These are phyloP conservation scores for Sphagnurus paluster DNA, from an alignment of 1,284 basidiomycete genomes.

Conservation along the genomic window DNA sequence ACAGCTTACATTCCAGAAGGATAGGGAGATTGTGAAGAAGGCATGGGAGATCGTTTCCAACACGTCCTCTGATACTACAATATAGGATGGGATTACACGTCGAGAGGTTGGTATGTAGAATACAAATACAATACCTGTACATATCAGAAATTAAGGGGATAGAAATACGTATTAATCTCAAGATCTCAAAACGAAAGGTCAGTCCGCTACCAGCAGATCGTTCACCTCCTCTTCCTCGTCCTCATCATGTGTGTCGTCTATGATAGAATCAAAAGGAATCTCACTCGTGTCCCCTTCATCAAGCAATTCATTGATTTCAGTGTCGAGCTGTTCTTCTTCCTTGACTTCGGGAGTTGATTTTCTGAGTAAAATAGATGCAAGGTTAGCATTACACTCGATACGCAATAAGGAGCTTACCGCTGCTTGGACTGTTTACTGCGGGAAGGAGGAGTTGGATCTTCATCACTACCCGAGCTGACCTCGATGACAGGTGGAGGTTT, in stretches of 20 bases:
- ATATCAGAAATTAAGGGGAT: neutral
- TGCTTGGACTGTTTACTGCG: slow-evolving; percentile 15
- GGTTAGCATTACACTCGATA: neutral
- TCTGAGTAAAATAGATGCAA: neutral
- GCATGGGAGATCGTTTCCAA: slow-evolving; percentile 12
- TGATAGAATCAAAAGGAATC: slow-evolving; percentile 32
- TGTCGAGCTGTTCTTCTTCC: slow-evolving; percentile 30
- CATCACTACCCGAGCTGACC: slow-evolving; percentile 39
- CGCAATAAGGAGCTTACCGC: slow-evolving; percentile 12
- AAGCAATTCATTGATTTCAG: slow-evolving; percentile 29
- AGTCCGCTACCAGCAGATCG: slow-evolving; percentile 33
- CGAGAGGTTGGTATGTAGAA: neutral
- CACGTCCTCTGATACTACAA: no score
- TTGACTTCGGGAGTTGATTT: slow-evolving; percentile 11
- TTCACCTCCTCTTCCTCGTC: slow-evolving; percentile 44
- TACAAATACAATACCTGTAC: slow-evolving; percentile 5
- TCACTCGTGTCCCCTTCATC: slow-evolving; percentile 24
- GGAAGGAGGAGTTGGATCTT: slow-evolving; percentile 22
- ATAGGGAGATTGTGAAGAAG: slow-evolving; percentile 24
- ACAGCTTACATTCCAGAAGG: slow-evolving; percentile 25
- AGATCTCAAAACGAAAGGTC: slow-evolving; percentile 4
- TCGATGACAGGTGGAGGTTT: slow-evolving; percentile 29
- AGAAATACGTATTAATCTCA: neutral
- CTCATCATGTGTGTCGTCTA: slow-evolving; percentile 37
- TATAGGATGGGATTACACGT: neutral